A percentile compares a stretch with the other conserved stretches of the same genome.
These are phyloP conservation scores for Myochromella boudieri DNA, from an alignment of 768 basidiomycete genomes.

Conservation along the genomic window DNA sequence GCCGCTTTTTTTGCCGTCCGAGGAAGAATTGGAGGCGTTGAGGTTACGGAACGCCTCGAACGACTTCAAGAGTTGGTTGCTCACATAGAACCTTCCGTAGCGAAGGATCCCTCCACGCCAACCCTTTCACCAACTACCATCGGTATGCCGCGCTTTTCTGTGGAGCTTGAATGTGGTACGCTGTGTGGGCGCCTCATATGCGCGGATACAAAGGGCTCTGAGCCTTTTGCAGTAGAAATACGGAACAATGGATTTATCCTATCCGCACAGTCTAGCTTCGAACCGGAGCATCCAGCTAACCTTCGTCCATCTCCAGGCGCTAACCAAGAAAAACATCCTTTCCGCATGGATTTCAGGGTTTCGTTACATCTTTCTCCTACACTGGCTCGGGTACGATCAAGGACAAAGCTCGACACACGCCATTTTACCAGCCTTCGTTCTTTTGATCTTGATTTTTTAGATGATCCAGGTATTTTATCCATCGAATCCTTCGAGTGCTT, in stretches of 20 bases:
- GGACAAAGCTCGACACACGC: slow-evolving; percentile 22
- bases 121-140: slow-evolving; percentile 25
- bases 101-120: slow-evolving; percentile 9
- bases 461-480: slow-evolving; percentile 54
- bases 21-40: slow-evolving; percentile 41
- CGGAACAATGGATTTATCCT: slow-evolving; percentile 52
- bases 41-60: slow-evolving; percentile 55
- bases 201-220: slow-evolving; percentile 35
- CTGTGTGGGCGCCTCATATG: slow-evolving; percentile 53
- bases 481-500: slow-evolving; percentile 54
- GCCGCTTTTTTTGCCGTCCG: slow-evolving; percentile 53
- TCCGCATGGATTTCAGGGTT: slow-evolving; percentile 45
- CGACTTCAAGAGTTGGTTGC: slow-evolving; percentile 40
- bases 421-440: slow-evolving; percentile 27
- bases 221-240: slow-evolving; percentile 54
- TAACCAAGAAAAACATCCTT: slow-evolving; percentile 37
- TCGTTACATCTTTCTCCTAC: slow-evolving; percentile 48
- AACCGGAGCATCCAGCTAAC: slow-evolving; percentile 22
- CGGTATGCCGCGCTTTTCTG: slow-evolving; percentile 45
- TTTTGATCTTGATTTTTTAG: slow-evolving; percentile 35
- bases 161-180: slow-evolving; percentile 50
- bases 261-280: slow-evolving; percentile 43
- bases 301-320: slow-evolving; percentile 20
- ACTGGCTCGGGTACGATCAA: slow-evolving; percentile 51
- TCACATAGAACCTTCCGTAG: slow-evolving; percentile 14